Base-by-base conservation (phyloP, 2,329 filamentous ascomycete species). In the Verticillium zaregamsianum region DNA sequence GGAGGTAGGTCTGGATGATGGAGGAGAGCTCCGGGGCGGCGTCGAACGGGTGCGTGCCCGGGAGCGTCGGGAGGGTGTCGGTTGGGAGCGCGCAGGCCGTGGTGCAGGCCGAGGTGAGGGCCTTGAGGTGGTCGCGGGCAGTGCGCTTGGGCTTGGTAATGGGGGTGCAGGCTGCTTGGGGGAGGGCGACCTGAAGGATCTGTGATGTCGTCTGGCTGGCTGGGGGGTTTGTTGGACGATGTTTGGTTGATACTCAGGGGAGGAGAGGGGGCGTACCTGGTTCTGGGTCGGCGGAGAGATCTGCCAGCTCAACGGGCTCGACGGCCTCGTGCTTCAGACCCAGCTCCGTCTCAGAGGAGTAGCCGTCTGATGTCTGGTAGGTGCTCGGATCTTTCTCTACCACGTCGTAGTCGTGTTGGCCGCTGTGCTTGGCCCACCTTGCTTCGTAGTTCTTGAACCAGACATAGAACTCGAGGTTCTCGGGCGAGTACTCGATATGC, bases 381-480 rank as follows among this genome's bases (percentile, higher is more conserved):
- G 28, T 32, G 59, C 56, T 32, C 60, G 64, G 17, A 5, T 65
- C 61, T 32, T 66, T 64, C 33, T 66, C 63, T 3, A n/a, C n/a
- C 5, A 64, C 33, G 12, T 58, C 35, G 17, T 59, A 62, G 33
- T 62, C 55, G 31, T 65, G 57, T 7, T 62, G 61, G 3, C 63
- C 60, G 25, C 59, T 62, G 0, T 66, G 67, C 45, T 66, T 67
- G 28, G 63, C 57, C 20, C 72, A 66, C 0, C 61, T 49, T 66
- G 69, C 65, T 65, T 81, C 74, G 61, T 79, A 81, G 66, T 77
- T 78, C 63, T 76, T 77, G 71, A 74, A 80, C 79, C 79, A 82
- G 45, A 81, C 72, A 65, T 79, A 81, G 62, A 81, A 82, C 68
- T 82, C 79, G 9, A 82, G 73, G 65, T 82, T 82, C 69, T 82